phyloP scores from a whole-genome alignment of 2,329 filamentous ascomycete species.

The Diplodia corticola region DNA sequence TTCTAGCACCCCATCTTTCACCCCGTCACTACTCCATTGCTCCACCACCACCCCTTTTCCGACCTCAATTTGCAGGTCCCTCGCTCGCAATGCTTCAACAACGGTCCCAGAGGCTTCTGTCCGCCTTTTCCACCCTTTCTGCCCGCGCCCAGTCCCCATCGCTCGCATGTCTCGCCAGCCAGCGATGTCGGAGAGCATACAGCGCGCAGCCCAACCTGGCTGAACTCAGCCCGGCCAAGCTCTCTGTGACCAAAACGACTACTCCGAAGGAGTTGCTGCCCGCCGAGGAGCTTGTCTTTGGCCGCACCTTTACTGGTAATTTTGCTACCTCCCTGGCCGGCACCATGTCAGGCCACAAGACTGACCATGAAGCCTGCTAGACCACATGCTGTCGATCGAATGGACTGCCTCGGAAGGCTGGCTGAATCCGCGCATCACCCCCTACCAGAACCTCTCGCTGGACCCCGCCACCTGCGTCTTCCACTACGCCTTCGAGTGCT shows the following conservation, averaged over 20 bases:
- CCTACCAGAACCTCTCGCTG: slow-evolving; percentile 95
- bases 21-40: slow-evolving; percentile 16
- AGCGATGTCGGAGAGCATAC: slow-evolving; percentile 53
- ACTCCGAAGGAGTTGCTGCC: slow-evolving; percentile 73
- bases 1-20: slow-evolving; percentile 14
- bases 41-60: background rate
- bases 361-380: slow-evolving; percentile 48
- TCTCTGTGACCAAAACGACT: slow-evolving; percentile 72
- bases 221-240: slow-evolving; percentile 74
- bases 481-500: slow-evolving; percentile 97
- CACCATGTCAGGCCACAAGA: background rate
- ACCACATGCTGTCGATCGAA: slow-evolving; percentile 95
- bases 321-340: background rate
- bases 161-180: slow-evolving; percentile 31
- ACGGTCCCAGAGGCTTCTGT: slow-evolving; percentile 53
- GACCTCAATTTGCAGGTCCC: slow-evolving; percentile 3
- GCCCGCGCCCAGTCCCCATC: slow-evolving; percentile 27
- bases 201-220: slow-evolving; percentile 58
- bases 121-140: slow-evolving; percentile 38
- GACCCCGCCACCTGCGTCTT: slow-evolving; percentile 96
- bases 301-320: slow-evolving; percentile 82
- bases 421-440: slow-evolving; percentile 78
- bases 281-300: slow-evolving; percentile 83
- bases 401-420: slow-evolving; percentile 87
- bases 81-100: slow-evolving; percentile 40